Percentiles rank a stretch among this genome's conserved stretches.
Conservation (phyloP, 2,329 filamentous ascomycete genomes). For the Aspergillus felis region DNA sequence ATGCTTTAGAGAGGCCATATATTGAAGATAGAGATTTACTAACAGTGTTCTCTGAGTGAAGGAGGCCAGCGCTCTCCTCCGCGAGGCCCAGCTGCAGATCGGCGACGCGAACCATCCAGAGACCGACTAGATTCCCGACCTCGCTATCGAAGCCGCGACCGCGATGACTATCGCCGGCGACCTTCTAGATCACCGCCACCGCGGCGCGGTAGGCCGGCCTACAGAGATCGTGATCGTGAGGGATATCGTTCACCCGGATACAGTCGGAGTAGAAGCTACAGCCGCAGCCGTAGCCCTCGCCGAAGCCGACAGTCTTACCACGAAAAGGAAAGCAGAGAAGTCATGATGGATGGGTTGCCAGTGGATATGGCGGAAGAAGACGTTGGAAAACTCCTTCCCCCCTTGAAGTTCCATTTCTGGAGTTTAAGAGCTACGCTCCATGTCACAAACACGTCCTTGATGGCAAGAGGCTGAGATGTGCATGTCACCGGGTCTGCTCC, state of each 20-base stretch:
- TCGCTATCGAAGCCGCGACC: conserved; percentile 31
- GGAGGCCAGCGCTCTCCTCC: conserved; percentile 35
- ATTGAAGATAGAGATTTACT: conserved; percentile 29
- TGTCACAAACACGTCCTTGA: conserved; percentile 18
- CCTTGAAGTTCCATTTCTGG: conserved; percentile 15
- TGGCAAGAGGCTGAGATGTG: conserved; percentile 39
- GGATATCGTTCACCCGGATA: conserved; percentile 42
- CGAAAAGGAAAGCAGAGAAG: conserved; percentile 45
- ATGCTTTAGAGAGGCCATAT: conserved; percentile 8
- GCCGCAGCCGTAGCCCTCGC: conserved; percentile 33
- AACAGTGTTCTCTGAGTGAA: conserved; percentile 32
- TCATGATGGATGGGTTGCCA: conserved; percentile 49
- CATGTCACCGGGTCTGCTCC: conserved; percentile 29
- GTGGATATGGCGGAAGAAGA: conserved; percentile 49
- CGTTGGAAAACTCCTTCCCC: conserved; percentile 41
- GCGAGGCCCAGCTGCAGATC: conserved; percentile 34
- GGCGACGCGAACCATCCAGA: conserved; percentile 33
- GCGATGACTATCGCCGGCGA: conserved; percentile 32
- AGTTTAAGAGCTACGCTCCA: conserved; percentile 14
- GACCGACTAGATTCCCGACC: conserved; percentile 27
- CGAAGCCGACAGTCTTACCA: conserved; percentile 35
- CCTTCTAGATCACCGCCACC: conserved; percentile 34
- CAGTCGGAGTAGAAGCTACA: conserved; percentile 34
- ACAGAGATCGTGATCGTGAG: conserved; percentile 46
- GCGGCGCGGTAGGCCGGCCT: conserved; percentile 33